Evolutionary conservation across 257 asterid species (phyloP).

Genomic region (Scutellaria barbata): DNA sequence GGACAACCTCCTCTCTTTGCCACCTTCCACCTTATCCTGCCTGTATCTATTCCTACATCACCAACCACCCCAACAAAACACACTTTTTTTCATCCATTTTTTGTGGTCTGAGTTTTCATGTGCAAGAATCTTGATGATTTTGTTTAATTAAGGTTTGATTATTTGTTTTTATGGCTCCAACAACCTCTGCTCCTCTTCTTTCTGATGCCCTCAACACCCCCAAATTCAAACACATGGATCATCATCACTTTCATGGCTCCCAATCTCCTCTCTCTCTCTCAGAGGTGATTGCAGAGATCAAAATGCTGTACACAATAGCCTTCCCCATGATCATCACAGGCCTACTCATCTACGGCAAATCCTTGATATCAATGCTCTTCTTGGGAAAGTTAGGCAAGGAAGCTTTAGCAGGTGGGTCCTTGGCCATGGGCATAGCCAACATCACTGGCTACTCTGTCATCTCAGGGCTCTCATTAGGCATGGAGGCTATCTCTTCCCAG

Average conservation of each 20-base stretch:
- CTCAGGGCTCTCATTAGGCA: constrained; percentile 72
- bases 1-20: constrained; percentile 41
- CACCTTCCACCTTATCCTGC: constrained; percentile 53
- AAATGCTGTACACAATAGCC: constrained; percentile 57
- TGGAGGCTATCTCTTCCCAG: constrained; percentile 72
- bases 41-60: constrained; percentile 48
- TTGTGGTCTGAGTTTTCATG: neutral
- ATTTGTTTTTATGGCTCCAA: neutral
- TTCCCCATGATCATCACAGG: constrained; percentile 74
- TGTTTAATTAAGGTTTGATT: no score
- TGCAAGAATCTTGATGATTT: no score
- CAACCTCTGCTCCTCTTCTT: constrained; percentile 41
- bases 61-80: constrained; percentile 42
- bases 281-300: constrained; percentile 59
- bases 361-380: constrained; percentile 68
- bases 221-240: constrained; percentile 21
- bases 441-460: constrained; percentile 75
- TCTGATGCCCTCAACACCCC: neutral
- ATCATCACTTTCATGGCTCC: neutral
- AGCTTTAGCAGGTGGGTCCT: constrained; percentile 77
- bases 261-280: neutral
- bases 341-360: constrained; percentile 57
- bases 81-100: constrained; percentile 22
- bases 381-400: constrained; percentile 68
- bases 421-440: constrained; percentile 73